Base-by-base conservation (phyloP, 768 basidiomycete genomes). In the Lactarius deliciosus region DNA sequence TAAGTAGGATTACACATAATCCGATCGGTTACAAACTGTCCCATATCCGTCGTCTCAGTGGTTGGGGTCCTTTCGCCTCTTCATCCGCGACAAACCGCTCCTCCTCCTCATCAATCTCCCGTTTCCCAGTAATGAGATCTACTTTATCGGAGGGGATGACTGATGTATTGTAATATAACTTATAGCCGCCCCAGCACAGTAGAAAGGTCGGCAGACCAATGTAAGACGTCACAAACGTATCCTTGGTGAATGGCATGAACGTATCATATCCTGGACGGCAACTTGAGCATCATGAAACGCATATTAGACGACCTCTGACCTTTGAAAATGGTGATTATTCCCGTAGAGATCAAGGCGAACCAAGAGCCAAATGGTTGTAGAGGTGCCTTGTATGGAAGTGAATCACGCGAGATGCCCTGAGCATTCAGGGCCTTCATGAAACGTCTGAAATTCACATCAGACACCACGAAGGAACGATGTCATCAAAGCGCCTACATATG, bases 21-120 rank as follows among this genome's bases (percentile, higher is more conserved):
- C 30, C 63, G 9, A 5, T 30, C 28, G 56, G 22, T 71, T 72
- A 75, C 69, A 76, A 50, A 28, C 67, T 54, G 32, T 75, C 76
- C 61, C 70, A 73, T 34, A 77, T 38, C 61, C 63, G 73, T 59
- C 69, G 69, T 75, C 72, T 74, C 40, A 59, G 65, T 41, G 73
- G 68, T 61, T 63, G 59, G 9, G 71, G 76, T 6, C 72, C 71
- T 56, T 70, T 72, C 59, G 66, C 61, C 32, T 70, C 76, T 71
- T 87, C 78, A 61, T 80, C 76, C 30, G 76, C 79, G 65, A 83
- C 66, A 70, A 79, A 85, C 63, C 74, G 77, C 69, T 81, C 77
- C 74, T 90, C 87, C 71, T 86, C 87, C 55, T 86, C 85, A 68
- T 89, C 82, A 60, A 90, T 87, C 66, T 81, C 81, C 38, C 80